These are phyloP conservation scores for Salicornia ramosissima DNA, from an alignment of 148 eudicot genomes.

Conservation along the genomic window DNA sequence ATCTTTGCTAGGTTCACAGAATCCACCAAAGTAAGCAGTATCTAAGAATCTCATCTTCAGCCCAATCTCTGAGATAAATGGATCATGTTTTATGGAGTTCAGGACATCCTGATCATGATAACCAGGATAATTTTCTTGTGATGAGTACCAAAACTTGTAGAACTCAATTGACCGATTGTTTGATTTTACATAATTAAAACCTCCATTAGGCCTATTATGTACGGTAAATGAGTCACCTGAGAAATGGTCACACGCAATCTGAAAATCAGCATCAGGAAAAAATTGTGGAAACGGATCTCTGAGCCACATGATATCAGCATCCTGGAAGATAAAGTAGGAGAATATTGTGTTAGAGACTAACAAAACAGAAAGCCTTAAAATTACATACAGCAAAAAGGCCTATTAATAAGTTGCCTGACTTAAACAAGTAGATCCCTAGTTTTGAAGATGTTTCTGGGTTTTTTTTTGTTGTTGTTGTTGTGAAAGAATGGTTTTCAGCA, in stretches of 20 bases:
- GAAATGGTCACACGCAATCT: conserved; percentile 55
- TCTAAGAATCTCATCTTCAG: conserved; percentile 48
- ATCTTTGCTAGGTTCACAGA: conserved; percentile 54
- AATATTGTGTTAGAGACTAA: not conserved
- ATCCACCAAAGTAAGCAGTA: conserved; percentile 55
- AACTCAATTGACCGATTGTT: conserved; percentile 44
- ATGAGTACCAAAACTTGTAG: conserved; percentile 46
- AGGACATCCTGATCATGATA: conserved; percentile 54
- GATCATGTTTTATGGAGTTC: conserved; percentile 36
- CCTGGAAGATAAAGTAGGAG: conserved; percentile 33
- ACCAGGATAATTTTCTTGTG: conserved; percentile 34
- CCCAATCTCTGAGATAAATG: conserved; percentile 35
- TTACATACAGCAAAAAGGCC: not conserved
- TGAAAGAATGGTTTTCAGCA: not conserved
- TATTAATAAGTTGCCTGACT: too few species aligned
- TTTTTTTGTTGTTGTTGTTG: too few species aligned
- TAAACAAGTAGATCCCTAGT: not conserved
- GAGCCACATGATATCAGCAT: conserved; percentile 66
- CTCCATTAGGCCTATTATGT: conserved; percentile 50
- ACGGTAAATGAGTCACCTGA: conserved; percentile 36
- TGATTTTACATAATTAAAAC: conserved; percentile 54
- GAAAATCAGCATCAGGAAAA: conserved; percentile 51
- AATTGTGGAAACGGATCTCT: conserved; percentile 57
- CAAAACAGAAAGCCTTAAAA: not conserved
- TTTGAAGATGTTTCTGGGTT: not conserved